These are phyloP conservation scores for Clarireedia monteithiana DNA, from an alignment of 2,329 filamentous ascomycete species.

Conservation along the genomic window DNA sequence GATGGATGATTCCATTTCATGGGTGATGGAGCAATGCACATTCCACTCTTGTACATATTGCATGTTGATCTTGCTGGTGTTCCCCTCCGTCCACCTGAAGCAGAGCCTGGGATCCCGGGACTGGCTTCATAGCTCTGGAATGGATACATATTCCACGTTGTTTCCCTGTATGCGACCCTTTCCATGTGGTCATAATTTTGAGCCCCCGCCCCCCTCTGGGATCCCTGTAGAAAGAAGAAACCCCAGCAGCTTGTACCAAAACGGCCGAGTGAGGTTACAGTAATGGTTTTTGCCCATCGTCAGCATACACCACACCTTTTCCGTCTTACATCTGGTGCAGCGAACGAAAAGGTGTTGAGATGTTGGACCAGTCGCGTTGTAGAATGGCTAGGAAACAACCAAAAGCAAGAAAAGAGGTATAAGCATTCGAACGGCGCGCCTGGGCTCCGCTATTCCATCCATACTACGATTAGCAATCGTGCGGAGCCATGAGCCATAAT, in stretches of 20 bases:
- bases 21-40: not conserved
- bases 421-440: too few species aligned
- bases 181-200: slow-evolving; percentile 3
- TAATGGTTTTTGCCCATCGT: not conserved
- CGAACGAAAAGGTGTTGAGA: too few species aligned
- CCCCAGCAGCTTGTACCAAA: not conserved
- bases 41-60: not conserved
- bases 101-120: slow-evolving; percentile 2
- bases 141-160: slow-evolving; percentile 5
- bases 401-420: too few species aligned
- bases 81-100: not conserved
- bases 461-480: not conserved
- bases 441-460: not conserved
- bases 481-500: not conserved
- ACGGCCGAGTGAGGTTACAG: slow-evolving; percentile 7
- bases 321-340: too few species aligned
- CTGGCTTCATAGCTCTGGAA: not conserved
- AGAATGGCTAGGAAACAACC: too few species aligned
- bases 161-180: slow-evolving; percentile 1
- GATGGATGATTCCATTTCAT: too few species aligned
- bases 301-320: not conserved
- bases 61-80: not conserved
- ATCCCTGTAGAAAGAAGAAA: not conserved
- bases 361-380: too few species aligned
- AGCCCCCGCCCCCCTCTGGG: not conserved